These are phyloP conservation scores for Kodamaea fukazawae DNA, from an alignment of 805 yeast species.

Conservation along the genomic window DNA sequence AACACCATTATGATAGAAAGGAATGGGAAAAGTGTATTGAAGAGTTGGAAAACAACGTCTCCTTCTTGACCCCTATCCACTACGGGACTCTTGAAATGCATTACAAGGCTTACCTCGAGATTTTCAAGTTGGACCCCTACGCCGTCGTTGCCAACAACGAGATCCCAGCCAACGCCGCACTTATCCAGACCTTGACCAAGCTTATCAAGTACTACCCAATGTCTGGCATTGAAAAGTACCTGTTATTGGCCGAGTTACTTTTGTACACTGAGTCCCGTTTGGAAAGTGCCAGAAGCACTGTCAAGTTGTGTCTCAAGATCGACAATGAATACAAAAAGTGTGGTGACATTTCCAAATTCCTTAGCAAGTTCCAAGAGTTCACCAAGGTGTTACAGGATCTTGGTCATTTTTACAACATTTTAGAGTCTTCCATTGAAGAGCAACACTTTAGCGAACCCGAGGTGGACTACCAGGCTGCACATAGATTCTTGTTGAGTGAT, in stretches of 20 bases:
- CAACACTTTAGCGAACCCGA: constrained; percentile 14
- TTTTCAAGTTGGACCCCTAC: constrained; percentile 16
- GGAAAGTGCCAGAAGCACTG: constrained; percentile 47
- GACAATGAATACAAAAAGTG: constrained; percentile 73
- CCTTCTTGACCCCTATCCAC: constrained; percentile 44
- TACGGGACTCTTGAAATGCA: constrained; percentile 33
- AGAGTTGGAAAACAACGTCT: constrained; percentile 22
- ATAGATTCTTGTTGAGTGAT: constrained; percentile 25
- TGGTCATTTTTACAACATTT: constrained; percentile 24
- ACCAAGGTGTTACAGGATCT: constrained; percentile 37
- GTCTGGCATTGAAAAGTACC: constrained; percentile 24
- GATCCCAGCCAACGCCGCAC: constrained; percentile 12
- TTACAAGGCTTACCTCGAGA: constrained; percentile 14
- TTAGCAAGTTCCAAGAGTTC: constrained; percentile 43
- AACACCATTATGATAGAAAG: constrained; percentile 10
- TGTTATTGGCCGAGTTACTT: constrained; percentile 26
- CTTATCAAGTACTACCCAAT: constrained; percentile 28
- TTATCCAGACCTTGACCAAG: constrained; percentile 25
- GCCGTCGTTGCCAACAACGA: constrained; percentile 5
- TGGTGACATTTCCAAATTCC: constrained; percentile 52
- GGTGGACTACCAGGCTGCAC: constrained; percentile 22
- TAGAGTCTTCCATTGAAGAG: constrained; percentile 21
- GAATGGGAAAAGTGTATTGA: constrained; percentile 26
- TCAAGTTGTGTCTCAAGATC: constrained; percentile 68
- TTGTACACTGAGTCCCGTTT: constrained; percentile 53